Evolutionary conservation across 225 moss, liverwort and hornwort species (phyloP).

Genomic region (Climacium dendroides): DNA sequence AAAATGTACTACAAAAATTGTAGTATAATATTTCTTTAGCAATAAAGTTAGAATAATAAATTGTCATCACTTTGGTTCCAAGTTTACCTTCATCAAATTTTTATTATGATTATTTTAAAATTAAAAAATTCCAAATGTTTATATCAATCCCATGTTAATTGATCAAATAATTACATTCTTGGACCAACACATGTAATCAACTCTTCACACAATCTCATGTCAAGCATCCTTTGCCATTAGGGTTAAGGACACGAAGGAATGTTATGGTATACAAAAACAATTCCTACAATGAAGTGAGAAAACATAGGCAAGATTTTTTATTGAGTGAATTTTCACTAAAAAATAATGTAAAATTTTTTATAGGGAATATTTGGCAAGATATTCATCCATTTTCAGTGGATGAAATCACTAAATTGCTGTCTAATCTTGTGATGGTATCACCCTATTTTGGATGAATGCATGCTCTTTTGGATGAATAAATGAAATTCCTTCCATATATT

Average conservation of each 20-base stretch:
- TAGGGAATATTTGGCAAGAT: too few relatives aligned
- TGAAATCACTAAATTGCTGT: not conserved
- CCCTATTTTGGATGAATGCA: too few relatives aligned
- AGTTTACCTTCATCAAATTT: not conserved
- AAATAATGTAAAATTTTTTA: not conserved
- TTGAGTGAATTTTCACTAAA: accelerated
- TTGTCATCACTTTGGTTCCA: not conserved
- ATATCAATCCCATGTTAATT: not conserved
- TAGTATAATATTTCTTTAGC: not conserved
- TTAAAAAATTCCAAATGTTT: not conserved
- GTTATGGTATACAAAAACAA: not conserved
- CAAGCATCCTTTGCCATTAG: not conserved
- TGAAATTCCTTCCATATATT: not conserved
- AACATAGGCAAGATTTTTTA: too few relatives aligned
- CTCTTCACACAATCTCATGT: not conserved
- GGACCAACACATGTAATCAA: not conserved
- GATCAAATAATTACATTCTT: not conserved
- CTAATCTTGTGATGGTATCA: too few relatives aligned
- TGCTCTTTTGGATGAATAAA: not conserved
- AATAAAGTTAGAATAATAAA: not conserved
- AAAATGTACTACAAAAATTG: not conserved
- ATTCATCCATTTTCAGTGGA: too few relatives aligned
- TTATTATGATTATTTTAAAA: not conserved
- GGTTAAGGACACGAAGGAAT: accelerated
- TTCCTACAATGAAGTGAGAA: not conserved